Conservation (phyloP, 306 rosid species). For the Fragaria nilgerrensis region DNA sequence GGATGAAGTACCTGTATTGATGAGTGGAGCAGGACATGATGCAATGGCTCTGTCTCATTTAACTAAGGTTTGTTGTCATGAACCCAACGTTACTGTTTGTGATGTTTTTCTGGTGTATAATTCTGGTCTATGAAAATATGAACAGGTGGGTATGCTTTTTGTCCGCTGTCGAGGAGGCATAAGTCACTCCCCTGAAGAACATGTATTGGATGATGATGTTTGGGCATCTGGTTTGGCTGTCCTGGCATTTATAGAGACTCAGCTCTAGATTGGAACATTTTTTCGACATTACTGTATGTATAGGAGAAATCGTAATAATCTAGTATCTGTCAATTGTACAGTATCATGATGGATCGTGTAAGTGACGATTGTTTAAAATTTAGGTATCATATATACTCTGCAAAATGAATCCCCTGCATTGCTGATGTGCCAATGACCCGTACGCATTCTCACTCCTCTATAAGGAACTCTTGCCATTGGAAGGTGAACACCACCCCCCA, state of each 20-base stretch:
- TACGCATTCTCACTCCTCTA: not conserved
- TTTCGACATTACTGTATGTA: not conserved
- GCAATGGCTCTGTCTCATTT: slow-evolving; percentile 94
- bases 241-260: slow-evolving; percentile 61
- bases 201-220: slow-evolving; percentile 73
- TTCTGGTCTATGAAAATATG: slow-evolving; percentile 23
- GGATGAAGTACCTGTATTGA: slow-evolving; percentile 66
- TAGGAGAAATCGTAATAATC: slow-evolving; percentile 8
- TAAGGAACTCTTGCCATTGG: not conserved
- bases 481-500: too few relatives aligned
- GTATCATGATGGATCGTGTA: not conserved
- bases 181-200: slow-evolving; percentile 91
- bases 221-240: slow-evolving; percentile 84
- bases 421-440: not conserved
- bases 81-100: not conserved
- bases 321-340: not conserved
- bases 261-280: slow-evolving; percentile 14
- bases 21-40: slow-evolving; percentile 98
- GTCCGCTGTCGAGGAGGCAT: slow-evolving; percentile 91
- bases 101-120: not conserved
- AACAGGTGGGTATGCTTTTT: slow-evolving; percentile 86
- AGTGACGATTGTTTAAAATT: not conserved
- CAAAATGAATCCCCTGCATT: too few relatives aligned
- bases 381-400: too few relatives aligned
- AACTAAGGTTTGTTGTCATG: slow-evolving; percentile 28